Evolutionary conservation across 371 early-diverging fungal species (phyloP), one percentile per base, ranked within the genome.

Genomic region (Apophysomyces elegans): DNA sequence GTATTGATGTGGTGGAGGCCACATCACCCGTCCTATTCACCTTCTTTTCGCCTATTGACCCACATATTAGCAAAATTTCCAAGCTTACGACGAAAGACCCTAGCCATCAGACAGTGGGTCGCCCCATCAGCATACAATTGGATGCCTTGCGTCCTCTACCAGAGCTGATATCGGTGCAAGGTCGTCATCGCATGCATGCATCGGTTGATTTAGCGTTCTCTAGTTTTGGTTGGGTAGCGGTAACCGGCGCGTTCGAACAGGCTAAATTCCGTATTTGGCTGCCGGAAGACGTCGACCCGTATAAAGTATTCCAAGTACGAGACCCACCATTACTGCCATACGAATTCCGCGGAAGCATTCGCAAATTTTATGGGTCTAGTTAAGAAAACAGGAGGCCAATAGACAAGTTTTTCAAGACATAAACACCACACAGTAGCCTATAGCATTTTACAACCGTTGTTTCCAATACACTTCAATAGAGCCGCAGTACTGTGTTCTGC

Each of bases 161-260:
- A 5, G 57, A 72, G 12, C 61, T 68, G 18, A 59, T 80, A 1
- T 59, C 47, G 32, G 79, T 86, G 13, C 70, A 69, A 45, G 86
- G 89, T n/a, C 41, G 57, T 0, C 86, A 86, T 64, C 66, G 65
- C 4, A 67, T 76, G 14, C 79, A 80, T 56, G 87, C 88, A 3
- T 69, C 83, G 1, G 65, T 81, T 14, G 91, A 91, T 59, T 72
- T 91, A 14, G 85, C 83, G 13, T 86, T 90, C 79, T 75, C 87
- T 4, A 86, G 91, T 44, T 67, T 86, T n/a, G 90, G 91, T 9
- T 91, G 91, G 91, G 65, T 88, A 13, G 79, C 90, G 9, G 62
- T 91, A 32, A 73, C 84, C 5, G 90, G 91, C 14, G 59, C 62
- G 46, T 86, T 86, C 68, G 71, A 77, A 8, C 26, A 67, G 4